Evolutionary conservation across 1,284 basidiomycete species (phyloP), one percentile per base, ranked within the genome.

Genomic region (Cutaneotrichosporon sp.): DNA sequence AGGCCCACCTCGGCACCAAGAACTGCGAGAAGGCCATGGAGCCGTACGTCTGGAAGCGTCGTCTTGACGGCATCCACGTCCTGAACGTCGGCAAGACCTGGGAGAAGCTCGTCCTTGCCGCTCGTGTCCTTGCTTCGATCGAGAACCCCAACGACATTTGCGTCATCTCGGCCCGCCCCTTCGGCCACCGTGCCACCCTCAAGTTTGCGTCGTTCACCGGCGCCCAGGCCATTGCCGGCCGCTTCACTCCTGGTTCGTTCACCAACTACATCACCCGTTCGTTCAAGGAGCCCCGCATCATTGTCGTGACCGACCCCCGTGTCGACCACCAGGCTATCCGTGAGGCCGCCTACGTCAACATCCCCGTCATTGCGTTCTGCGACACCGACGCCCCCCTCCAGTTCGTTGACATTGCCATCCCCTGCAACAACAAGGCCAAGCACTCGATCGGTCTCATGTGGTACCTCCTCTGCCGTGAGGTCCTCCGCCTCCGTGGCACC

Each of bases 261-360:
- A 98, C 94, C 77, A 98, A 98, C 82, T 97, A 97, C 83, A 96
- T 97, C 83, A 97, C 93, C 68, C 89, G 90, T 70, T 97, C 93
- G 57, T 98, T 97, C 89, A 98, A 97, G 83, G 94, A 98, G 81
- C 94, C 94, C 69, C 90, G 94, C 67, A 83, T 98, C 63, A 94
- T 98, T 76, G 78, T 98, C 69, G 93, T 98, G 64, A 97, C 93
- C 76, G 94, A 98, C 82, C 96, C 94, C 66, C 90, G 96, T 64
- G 89, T 97, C 62, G 94, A 98, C 81, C 93, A 97, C 83, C 96
- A 98, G 80, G 96, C 96, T 65, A 98, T 98, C 79, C 90, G 94
- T 67, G 94, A 98, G 81, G 93, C 96, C 51, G 93, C 93, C 55
- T 98, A 98, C 78, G 94, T 97, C 78, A 98, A 98, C 86, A 97